Conservation (phyloP, 139 green algal genomes). For the Asterochloris sp. region DNA sequence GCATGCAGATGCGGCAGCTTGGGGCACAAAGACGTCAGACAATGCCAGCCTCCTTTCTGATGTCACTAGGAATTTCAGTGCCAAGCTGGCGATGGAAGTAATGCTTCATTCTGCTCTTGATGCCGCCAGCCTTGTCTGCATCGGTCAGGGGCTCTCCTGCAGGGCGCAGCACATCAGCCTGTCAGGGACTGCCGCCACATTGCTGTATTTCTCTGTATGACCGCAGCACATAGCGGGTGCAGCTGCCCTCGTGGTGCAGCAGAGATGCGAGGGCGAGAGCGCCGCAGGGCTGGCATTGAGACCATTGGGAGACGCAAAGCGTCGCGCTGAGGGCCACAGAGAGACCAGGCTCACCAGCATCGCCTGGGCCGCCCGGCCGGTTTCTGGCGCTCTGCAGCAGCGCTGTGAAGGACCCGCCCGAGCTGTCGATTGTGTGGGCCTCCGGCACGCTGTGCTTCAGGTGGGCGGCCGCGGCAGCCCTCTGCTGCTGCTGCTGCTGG, state of each 20-base stretch:
- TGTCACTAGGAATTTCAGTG: background rate
- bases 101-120: slow-evolving; percentile 28
- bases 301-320: background rate
- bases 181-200: too few relatives aligned
- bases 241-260: too few relatives aligned
- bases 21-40: too few relatives aligned
- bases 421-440: background rate
- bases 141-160: slow-evolving; percentile 11
- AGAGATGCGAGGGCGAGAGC: too few relatives aligned
- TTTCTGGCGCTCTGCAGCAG: background rate
- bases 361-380: background rate
- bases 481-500: background rate
- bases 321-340: background rate
- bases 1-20: too few relatives aligned
- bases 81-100: slow-evolving; percentile 26
- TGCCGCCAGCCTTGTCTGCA: slow-evolving; percentile 13
- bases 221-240: too few relatives aligned
- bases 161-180: background rate
- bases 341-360: background rate
- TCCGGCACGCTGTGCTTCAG: background rate
- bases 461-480: background rate
- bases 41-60: too few relatives aligned
- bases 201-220: too few relatives aligned
- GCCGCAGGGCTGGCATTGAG: too few relatives aligned
- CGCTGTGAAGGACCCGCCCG: slow-evolving; percentile 5